phyloP scores from a whole-genome alignment of 345 rosid genomes.

The Eucalyptus grandis region DNA sequence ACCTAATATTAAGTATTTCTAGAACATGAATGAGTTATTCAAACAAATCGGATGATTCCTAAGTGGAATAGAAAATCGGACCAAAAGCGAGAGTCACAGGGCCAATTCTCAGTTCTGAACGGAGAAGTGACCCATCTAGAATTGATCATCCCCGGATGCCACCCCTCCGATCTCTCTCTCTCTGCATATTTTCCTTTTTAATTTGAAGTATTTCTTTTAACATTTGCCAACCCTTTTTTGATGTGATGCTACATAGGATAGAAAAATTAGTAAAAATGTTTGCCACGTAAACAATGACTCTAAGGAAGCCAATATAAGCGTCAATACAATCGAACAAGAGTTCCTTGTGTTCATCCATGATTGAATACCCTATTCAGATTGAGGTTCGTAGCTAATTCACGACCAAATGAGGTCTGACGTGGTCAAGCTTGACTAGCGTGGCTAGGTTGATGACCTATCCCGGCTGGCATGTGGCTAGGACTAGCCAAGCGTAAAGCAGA shows the following conservation, averaged over 20 bases:
- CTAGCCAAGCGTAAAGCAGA: too few species aligned
- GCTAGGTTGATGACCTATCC: too few species aligned
- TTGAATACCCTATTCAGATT: too few species aligned
- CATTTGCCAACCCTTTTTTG: neutral
- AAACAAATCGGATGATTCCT: neutral
- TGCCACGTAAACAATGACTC: neutral
- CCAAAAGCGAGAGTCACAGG: neutral
- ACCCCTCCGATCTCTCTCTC: neutral
- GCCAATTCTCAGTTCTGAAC: neutral
- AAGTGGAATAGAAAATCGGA: neutral
- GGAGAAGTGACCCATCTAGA: neutral
- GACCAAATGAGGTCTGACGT: accelerated
- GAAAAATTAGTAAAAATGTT: neutral
- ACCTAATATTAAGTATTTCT: neutral
- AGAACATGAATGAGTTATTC: neutral
- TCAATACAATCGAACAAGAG: too few species aligned
- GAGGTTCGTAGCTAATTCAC: too few species aligned
- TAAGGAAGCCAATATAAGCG: accelerated
- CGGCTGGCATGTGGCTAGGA: too few species aligned
- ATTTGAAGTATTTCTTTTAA: neutral
- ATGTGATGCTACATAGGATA: neutral
- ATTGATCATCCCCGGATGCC: neutral
- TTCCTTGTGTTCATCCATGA: too few species aligned
- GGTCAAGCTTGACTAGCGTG: too few species aligned
- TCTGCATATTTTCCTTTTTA: neutral